phyloP scores from a whole-genome alignment of 495 filamentous ascomycete genomes.

The Xylaria longipes region DNA sequence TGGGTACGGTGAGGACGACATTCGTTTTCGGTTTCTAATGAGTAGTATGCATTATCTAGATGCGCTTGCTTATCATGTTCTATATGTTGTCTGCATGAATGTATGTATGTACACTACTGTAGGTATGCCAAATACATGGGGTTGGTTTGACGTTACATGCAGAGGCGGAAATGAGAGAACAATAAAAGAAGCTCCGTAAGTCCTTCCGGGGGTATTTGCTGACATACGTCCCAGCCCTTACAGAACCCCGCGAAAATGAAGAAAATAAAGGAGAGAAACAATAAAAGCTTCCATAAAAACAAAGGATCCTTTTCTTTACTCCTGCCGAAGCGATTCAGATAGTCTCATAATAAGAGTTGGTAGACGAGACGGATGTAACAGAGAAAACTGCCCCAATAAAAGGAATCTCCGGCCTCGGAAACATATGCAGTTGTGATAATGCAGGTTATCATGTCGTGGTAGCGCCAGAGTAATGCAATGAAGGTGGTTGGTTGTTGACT shows the following conservation, averaged over 20 bases:
- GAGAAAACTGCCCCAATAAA: background rate
- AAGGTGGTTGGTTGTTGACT: conserved; percentile 1
- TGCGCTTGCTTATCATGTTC: background rate
- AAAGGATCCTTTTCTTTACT: conserved; percentile 4
- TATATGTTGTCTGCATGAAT: background rate
- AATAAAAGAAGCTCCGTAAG: conserved; percentile 7
- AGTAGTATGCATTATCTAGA: background rate
- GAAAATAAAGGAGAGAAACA: background rate
- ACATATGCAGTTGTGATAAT: conserved; percentile 10
- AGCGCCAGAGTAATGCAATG: conserved; percentile 21
- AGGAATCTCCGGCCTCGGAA: background rate
- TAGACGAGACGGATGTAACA: background rate
- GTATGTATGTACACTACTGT: background rate
- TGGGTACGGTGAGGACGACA: background rate
- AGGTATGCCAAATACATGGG: conserved; percentile 2
- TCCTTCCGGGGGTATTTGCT: background rate
- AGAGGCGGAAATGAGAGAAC: conserved; percentile 16
- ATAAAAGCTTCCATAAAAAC: background rate
- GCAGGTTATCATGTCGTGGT: background rate
- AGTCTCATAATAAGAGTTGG: background rate
- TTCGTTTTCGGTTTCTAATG: background rate
- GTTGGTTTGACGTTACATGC: conserved; percentile 9
- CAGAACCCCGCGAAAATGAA: background rate
- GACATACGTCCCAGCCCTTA: background rate
- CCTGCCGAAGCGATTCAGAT: background rate